Conservation (phyloP, 352 stramenopile genomes). For the Phytophthora syringae region DNA sequence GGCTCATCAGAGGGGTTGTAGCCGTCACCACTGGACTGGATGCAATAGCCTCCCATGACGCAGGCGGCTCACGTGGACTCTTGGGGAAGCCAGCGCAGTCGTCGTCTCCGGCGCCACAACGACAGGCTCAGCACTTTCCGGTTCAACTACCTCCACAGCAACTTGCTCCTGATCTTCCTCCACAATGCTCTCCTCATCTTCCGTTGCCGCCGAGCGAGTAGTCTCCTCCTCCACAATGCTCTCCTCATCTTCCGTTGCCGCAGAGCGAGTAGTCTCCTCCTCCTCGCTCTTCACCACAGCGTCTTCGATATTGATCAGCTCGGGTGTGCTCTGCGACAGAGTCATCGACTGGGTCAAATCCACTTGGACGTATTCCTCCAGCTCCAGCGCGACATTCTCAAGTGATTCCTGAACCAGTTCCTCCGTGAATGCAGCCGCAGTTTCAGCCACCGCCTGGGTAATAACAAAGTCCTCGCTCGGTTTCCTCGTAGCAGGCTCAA, state of each 20-base stretch:
- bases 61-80: slow-evolving; percentile 1
- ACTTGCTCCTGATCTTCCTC: slow-evolving; percentile 21
- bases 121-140: slow-evolving; percentile 12
- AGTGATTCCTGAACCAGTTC: slow-evolving; percentile 56
- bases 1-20: slow-evolving; percentile 13
- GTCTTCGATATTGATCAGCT: slow-evolving; percentile 40
- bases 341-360: slow-evolving; percentile 61
- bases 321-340: slow-evolving; percentile 32
- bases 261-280: slow-evolving; percentile 14
- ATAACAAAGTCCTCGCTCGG: slow-evolving; percentile 41
- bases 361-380: slow-evolving; percentile 75
- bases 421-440: slow-evolving; percentile 48
- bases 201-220: too few relatives aligned
- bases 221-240: slow-evolving; percentile 33
- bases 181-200: too few relatives aligned
- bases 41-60: slow-evolving; percentile 30
- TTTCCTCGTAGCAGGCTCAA: slow-evolving; percentile 25
- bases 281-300: slow-evolving; percentile 26
- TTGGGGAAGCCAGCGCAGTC: slow-evolving; percentile 26
- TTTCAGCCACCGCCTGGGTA: slow-evolving; percentile 40
- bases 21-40: slow-evolving; percentile 27
- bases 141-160: slow-evolving; percentile 1
- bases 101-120: not conserved
- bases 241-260: slow-evolving; percentile 29
- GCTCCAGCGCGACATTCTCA: slow-evolving; percentile 51